Base-by-base conservation (phyloP, 768 basidiomycete genomes). In the Pleurotus sapidus region DNA sequence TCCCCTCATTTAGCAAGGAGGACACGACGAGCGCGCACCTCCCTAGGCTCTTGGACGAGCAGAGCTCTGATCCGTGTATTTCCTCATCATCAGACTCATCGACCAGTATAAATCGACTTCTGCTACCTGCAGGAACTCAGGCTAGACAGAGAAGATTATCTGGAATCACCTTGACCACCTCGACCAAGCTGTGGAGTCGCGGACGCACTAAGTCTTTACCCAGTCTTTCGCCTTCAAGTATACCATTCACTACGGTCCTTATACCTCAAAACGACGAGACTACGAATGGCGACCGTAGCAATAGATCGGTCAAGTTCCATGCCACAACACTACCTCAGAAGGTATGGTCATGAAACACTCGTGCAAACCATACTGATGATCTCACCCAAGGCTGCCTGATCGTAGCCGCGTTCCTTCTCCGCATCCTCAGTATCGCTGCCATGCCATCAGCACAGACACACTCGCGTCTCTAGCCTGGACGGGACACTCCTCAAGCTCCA, bases 401-500 rank as follows among this genome's bases (percentile, higher is more conserved):
- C n/a, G 24, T 27, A 18, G 24, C 17, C 17, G 17, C 25, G n/a
- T 42, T 5, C 51, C 51, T 17, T 56, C 55, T 6, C 66, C 67
- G 15, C 63, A 65, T n/a, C 65, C 67, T 25, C 59, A 54, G 15
- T 64, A 59, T 8, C 42, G 65, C 4, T 61, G 65, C 5, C 59
- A 64, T 24, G 64, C 61, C 46, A 64, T 68, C 20, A 63, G 66
- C 30, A 72, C 70, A 9, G 65, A 65, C 39, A 66, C 65, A n/a
- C 60, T 72, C 9, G 67, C 67, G 27, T 67, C 69, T 18, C 61
- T 70, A 0, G 68, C 70, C 45, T 72, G 70, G 70, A 70, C 66
- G 3, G 70, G 70, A 12, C 61, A 65, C 34, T 40, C 61, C n/a
- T 46, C 54, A 9, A 55, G 60, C 15, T 59, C 61, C 15, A 30